Evolutionary conservation across 306 rosid species (phyloP).

Genomic region (Malus orientalis): DNA sequence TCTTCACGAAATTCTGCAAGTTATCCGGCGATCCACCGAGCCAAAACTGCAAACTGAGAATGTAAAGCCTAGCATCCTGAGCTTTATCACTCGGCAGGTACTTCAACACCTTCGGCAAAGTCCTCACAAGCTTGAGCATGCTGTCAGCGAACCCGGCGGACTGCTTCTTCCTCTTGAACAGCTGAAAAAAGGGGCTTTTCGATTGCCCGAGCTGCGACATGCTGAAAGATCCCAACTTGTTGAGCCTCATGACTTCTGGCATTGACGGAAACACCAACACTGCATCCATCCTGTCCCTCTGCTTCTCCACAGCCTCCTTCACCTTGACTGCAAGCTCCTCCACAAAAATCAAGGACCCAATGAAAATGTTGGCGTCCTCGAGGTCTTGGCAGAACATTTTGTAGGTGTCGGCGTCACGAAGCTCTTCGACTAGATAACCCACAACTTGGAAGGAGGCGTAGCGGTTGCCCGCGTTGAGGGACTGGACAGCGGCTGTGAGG

Average conservation of each 20-base stretch:
- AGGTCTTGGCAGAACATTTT: slow-evolving; percentile 66
- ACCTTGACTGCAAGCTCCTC: slow-evolving; percentile 92
- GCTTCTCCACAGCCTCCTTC: slow-evolving; percentile 78
- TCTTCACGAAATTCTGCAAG: slow-evolving; percentile 76
- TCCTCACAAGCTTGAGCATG: slow-evolving; percentile 94
- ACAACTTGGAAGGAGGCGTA: slow-evolving; percentile 74
- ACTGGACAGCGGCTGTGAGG: slow-evolving; percentile 66
- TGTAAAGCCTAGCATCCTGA: slow-evolving; percentile 89
- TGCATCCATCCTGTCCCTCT: slow-evolving; percentile 85
- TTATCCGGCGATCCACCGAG: slow-evolving; percentile 97
- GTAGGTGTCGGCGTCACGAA: slow-evolving; percentile 48
- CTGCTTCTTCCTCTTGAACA: slow-evolving; percentile 74
- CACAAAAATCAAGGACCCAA: slow-evolving; percentile 87
- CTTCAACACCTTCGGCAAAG: slow-evolving; percentile 90
- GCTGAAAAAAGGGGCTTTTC: slow-evolving; percentile 82
- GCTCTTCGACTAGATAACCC: slow-evolving; percentile 95
- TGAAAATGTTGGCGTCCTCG: slow-evolving; percentile 81
- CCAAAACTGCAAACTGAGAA: slow-evolving; percentile 92
- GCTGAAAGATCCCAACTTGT: slow-evolving; percentile 81
- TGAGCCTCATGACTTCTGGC: slow-evolving; percentile 98
- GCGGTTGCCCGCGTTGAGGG: slow-evolving; percentile 42
- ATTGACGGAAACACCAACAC: slow-evolving; percentile 95
- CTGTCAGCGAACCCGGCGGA: slow-evolving; percentile 94
- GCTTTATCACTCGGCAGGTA: slow-evolving; percentile 95
- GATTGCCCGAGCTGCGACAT: slow-evolving; percentile 96